phyloP scores from a whole-genome alignment of 768 basidiomycete species.

The Mycena galericulata region DNA sequence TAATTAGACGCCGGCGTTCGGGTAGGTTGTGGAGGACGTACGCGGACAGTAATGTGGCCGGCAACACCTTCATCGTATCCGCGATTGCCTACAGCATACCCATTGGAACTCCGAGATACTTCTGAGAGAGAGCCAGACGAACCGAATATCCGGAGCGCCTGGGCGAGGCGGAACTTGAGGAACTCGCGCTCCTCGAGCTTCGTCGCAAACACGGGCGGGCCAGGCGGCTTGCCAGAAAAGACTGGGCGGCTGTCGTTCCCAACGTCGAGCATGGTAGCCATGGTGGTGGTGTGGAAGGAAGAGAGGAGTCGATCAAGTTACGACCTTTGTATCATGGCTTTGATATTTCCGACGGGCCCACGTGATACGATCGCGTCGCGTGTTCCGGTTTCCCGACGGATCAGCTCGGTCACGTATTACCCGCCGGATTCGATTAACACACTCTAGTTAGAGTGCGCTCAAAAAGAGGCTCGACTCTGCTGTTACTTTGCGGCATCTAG shows the following conservation, averaged over 20 bases:
- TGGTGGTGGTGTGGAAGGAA: too few relatives aligned
- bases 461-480: too few relatives aligned
- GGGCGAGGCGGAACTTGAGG: constrained; percentile 58
- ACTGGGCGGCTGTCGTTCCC: background rate
- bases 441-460: too few relatives aligned
- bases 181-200: constrained; percentile 55
- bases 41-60: constrained; percentile 64
- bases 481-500: too few relatives aligned
- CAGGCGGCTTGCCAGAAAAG: constrained; percentile 28
- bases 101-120: background rate
- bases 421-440: too few relatives aligned
- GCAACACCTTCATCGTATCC: constrained; percentile 63
- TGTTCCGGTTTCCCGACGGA: too few relatives aligned
- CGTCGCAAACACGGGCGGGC: constrained; percentile 48
- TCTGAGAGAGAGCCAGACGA: constrained; percentile 9
- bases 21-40: background rate
- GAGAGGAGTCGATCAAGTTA: too few relatives aligned
- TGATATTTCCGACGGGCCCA: too few relatives aligned
- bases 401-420: too few relatives aligned
- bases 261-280: background rate
- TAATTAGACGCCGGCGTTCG: background rate
- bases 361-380: too few relatives aligned
- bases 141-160: constrained; percentile 61
- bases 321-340: too few relatives aligned
- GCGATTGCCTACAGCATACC: constrained; percentile 41